Evolutionary conservation across 2,329 filamentous ascomycete genomes (phyloP).

Genomic region (Epichloe sp.): DNA sequence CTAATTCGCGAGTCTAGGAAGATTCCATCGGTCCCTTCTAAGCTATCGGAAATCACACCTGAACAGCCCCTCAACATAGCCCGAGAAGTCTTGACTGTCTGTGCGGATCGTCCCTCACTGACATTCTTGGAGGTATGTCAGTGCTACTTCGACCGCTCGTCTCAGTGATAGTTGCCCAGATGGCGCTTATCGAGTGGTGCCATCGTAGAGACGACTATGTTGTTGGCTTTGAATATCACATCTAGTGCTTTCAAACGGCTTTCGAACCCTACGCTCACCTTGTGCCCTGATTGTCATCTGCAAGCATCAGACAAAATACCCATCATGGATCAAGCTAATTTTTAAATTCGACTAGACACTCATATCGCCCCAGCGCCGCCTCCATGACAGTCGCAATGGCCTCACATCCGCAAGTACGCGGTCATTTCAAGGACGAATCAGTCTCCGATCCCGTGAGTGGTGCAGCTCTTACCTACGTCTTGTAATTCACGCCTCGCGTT

Average conservation of each 20-base stretch:
- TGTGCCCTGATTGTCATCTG: neutral
- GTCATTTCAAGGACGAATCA: conserved; percentile 10
- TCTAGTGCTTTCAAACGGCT: no score
- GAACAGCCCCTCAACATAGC: neutral
- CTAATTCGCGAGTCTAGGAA: neutral
- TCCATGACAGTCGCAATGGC: conserved; percentile 10
- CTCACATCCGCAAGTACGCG: conserved; percentile 10
- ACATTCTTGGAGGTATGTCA: neutral
- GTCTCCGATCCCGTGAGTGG: conserved; percentile 8
- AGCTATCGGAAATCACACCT: neutral
- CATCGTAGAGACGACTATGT: neutral
- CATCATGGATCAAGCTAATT: conserved; percentile 1
- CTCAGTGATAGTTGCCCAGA: neutral
- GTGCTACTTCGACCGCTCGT: neutral
- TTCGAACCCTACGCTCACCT: neutral
- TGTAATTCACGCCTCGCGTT: neutral
- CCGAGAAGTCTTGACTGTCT: neutral
- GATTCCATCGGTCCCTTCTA: neutral
- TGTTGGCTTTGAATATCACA: neutral
- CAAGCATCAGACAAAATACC: neutral
- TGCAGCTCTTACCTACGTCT: conserved; percentile 1
- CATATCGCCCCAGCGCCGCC: neutral
- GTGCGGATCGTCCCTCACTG: neutral
- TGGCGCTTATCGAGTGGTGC: neutral
- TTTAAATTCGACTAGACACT: neutral